These are phyloP conservation scores for Petunia hybrid DNA, from an alignment of 305 asterid genomes.

Conservation along the genomic window DNA sequence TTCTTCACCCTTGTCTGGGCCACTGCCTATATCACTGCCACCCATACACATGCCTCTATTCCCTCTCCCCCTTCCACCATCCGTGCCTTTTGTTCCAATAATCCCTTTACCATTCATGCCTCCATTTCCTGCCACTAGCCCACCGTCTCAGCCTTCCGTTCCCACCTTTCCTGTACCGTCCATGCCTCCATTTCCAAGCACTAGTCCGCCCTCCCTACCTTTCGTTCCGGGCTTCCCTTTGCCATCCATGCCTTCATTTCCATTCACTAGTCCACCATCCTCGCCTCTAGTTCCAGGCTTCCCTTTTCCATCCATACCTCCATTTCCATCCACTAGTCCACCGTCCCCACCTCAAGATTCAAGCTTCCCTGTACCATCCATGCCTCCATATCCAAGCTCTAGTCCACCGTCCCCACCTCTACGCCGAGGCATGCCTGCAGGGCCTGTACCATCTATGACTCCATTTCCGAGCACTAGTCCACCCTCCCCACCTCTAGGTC, in stretches of 20 bases:
- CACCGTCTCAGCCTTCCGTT: background rate
- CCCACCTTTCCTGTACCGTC: background rate
- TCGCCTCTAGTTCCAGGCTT: background rate
- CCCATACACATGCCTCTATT: background rate
- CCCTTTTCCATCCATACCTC: background rate
- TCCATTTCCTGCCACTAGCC: background rate
- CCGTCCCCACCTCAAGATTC: background rate
- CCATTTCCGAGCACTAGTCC: background rate
- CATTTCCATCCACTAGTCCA: background rate
- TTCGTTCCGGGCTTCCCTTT: background rate
- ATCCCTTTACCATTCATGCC: background rate
- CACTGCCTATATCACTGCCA: background rate
- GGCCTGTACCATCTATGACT: background rate
- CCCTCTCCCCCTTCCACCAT: background rate
- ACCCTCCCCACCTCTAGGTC: background rate
- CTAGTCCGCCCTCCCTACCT: background rate
- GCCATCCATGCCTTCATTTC: background rate
- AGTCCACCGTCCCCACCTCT: background rate
- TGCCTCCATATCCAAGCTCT: background rate
- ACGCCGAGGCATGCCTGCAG: background rate
- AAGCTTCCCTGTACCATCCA: background rate
- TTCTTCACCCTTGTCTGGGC: background rate
- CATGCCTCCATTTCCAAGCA: background rate
- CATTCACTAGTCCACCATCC: background rate
- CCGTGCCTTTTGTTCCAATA: background rate